Conservation (phyloP, 352 stramenopile genomes). For the Pythium phragmitis region DNA sequence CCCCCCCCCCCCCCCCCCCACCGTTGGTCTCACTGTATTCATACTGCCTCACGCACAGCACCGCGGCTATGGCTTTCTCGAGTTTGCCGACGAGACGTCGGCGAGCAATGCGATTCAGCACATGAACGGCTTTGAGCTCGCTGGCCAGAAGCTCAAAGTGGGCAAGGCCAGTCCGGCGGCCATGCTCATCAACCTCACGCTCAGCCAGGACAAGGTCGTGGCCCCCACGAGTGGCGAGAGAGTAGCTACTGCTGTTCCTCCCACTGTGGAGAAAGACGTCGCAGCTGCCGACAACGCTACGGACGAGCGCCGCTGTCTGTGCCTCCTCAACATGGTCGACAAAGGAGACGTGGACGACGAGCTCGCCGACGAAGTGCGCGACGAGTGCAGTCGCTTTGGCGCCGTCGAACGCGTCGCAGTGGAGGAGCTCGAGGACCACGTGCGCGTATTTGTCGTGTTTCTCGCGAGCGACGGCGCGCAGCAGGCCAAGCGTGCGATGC, state of each 20-base stretch:
- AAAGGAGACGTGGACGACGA: constrained; percentile 72
- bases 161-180: constrained; percentile 71
- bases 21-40: neutral
- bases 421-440: constrained; percentile 62
- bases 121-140: constrained; percentile 81
- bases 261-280: neutral
- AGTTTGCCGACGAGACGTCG: constrained; percentile 61
- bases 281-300: constrained; percentile 35
- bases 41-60: constrained; percentile 31
- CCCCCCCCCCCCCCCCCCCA: too few relatives aligned
- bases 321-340: constrained; percentile 70
- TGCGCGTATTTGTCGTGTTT: constrained; percentile 81
- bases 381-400: constrained; percentile 69
- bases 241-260: neutral
- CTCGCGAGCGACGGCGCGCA: constrained; percentile 38
- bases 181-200: constrained; percentile 64
- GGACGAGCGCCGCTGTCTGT: constrained; percentile 47
- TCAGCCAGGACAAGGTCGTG: constrained; percentile 67
- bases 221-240: constrained; percentile 9
- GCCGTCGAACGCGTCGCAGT: constrained; percentile 54
- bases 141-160: constrained; percentile 71
- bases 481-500: constrained; percentile 56
- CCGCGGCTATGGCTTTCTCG: constrained; percentile 74
- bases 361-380: constrained; percentile 60
- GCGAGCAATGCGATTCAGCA: constrained; percentile 74